Conservation (phyloP, 2,329 filamentous ascomycete genomes). For the Colletotrichum limetticola region DNA sequence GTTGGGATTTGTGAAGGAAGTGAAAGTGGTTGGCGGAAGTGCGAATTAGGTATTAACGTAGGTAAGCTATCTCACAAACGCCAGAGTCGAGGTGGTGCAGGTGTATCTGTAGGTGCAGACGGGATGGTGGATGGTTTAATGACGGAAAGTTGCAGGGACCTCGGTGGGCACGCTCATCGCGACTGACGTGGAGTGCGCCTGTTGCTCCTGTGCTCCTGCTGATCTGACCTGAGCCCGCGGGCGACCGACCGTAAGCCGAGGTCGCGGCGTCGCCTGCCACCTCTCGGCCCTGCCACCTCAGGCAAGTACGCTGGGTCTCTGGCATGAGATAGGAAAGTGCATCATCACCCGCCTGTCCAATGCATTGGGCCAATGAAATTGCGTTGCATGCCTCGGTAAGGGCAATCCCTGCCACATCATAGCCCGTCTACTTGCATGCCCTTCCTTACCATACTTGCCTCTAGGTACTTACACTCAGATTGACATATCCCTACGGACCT, state of each 20-base stretch:
- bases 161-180: conserved; percentile 21
- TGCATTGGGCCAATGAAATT: conserved; percentile 33
- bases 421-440: neutral
- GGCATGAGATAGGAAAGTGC: conserved; percentile 23
- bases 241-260: conserved; percentile 22
- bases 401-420: conserved; percentile 3
- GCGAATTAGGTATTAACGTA: neutral
- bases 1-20: neutral
- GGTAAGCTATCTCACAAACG: neutral
- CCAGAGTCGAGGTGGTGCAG: neutral
- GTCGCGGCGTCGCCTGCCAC: conserved; percentile 10
- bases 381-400: conserved; percentile 18
- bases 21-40: neutral
- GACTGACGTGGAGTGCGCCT: conserved; percentile 1
- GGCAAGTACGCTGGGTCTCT: conserved; percentile 10
- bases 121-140: neutral
- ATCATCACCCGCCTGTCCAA: neutral
- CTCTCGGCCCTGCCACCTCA: neutral
- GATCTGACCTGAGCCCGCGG: neutral
- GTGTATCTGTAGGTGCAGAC: neutral
- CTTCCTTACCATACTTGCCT: neutral
- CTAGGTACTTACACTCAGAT: neutral
- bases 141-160: neutral
- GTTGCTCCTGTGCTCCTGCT: neutral
- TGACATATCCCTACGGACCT: neutral